Conservation (phyloP, 2,329 filamentous ascomycete genomes). For the Gnomoniopsis sp. region DNA sequence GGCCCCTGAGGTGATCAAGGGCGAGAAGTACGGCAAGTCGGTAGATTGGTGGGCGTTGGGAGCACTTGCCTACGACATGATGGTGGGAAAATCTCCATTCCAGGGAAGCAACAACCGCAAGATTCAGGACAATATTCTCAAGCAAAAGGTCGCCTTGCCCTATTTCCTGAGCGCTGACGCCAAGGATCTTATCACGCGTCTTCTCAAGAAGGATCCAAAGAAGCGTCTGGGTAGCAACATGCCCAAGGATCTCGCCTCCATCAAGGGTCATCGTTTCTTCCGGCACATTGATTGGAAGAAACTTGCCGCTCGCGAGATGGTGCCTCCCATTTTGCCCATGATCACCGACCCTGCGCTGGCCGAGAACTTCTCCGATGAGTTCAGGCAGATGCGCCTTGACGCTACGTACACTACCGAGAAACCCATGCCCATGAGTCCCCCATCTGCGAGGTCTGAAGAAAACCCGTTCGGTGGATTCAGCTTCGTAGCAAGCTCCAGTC, state of each 20-base stretch:
- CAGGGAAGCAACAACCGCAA: conserved; percentile 87
- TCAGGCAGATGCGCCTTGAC: conserved; percentile 80
- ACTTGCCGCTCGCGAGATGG: conserved; percentile 75
- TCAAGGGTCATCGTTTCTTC: conserved; percentile 96
- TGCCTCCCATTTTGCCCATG: conserved; percentile 86
- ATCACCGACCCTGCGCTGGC: conserved; percentile 94
- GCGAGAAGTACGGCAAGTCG: conserved; percentile 84
- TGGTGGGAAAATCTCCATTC: conserved; percentile 91
- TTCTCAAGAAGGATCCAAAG: conserved; percentile 86
- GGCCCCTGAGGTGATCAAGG: conserved; percentile 91
- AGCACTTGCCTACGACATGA: conserved; percentile 84
- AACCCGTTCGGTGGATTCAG: conserved; percentile 63
- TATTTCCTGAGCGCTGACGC: conserved; percentile 90
- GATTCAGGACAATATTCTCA: conserved; percentile 92
- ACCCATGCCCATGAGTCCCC: conserved; percentile 37
- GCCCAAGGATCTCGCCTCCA: conserved; percentile 78
- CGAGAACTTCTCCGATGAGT: conserved; percentile 94
- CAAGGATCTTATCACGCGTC: conserved; percentile 86
- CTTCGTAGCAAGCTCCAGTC: conserved; percentile 57
- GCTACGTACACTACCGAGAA: conserved; percentile 41
- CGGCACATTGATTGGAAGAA: conserved; percentile 93
- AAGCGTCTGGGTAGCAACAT: conserved; percentile 88
- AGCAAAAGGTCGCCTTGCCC: conserved; percentile 83
- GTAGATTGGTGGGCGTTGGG: conserved; percentile 99
- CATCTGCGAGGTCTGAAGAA: conserved; percentile 38